Evolutionary conservation across 2,329 filamentous ascomycete genomes (phyloP), one percentile per base, ranked within the genome.

Genomic region (Paracamarosporium sp.): DNA sequence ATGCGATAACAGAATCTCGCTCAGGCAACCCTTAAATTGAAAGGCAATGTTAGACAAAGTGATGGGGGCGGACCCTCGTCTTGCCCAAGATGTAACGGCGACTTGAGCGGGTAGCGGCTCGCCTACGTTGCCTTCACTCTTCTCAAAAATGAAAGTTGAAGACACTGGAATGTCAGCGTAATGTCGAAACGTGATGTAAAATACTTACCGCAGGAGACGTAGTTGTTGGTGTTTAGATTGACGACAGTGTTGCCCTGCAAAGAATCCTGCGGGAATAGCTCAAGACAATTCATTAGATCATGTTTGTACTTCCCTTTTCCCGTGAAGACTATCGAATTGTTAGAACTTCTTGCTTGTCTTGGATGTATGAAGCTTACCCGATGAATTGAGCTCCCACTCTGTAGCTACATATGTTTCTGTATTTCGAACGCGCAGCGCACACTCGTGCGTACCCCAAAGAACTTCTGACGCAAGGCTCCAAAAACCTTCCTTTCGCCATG

Each of bases 401-500:
- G 86, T 80, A 40, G 78, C 78, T 27, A 86, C 64, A 55, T 85
- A 73, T 0, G 80, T 79, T 58, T 83, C 81, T 15, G 72, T 70
- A 62, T 86, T 78, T 33, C 79, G 69, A 9, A 79, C 64, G 31
- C 76, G 75, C 8, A 77, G 55, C 15, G 84, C 84, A 66, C 83
- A 86, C 56, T 85, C 80, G 59, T 85, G 79, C 35, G 88, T 72
- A 8, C 80, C 76, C 77, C 80, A 83, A 43, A 84, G 76, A 38
- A 87, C 80, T 38, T 82, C 80, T 52, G 78, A 79, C 60, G 86
- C 83, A 4, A 87, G 76, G 40, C 75, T 69, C 80, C 83, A 86
- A 86, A 86, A 89, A n/a, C 82, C 80, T 66, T 86, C 82, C 41
- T 73, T 74, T 44, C 87, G 82, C 86, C 86, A 89, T n/a, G 76